phyloP scores from a whole-genome alignment of 1,284 basidiomycete species.

The Trichosporon faecale region DNA sequence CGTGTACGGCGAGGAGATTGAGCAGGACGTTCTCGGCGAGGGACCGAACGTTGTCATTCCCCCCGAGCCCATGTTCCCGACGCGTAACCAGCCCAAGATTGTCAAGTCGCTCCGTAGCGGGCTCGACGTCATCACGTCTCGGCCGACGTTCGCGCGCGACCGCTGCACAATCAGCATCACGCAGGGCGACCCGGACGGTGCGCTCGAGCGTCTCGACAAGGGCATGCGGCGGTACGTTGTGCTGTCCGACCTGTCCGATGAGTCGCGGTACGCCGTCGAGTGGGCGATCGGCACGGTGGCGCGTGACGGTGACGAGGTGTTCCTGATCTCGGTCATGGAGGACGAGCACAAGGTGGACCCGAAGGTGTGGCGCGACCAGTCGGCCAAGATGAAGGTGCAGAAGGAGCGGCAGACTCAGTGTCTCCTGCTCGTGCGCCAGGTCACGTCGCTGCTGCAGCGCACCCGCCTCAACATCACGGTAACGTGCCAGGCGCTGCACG shows the following conservation, averaged over 20 bases:
- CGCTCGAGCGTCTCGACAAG: constrained; percentile 58
- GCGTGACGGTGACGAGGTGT: constrained; percentile 85
- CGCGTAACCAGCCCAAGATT: constrained; percentile 26
- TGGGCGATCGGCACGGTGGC: constrained; percentile 97
- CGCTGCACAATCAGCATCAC: constrained; percentile 85
- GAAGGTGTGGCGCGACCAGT: constrained; percentile 64
- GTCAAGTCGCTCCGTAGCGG: constrained; percentile 40
- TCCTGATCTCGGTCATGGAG: constrained; percentile 87
- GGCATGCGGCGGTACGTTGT: constrained; percentile 75
- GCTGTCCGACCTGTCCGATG: constrained; percentile 89
- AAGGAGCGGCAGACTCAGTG: constrained; percentile 90
- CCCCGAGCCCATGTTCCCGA: constrained; percentile 42
- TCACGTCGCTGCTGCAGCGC: constrained; percentile 81
- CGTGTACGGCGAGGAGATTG: constrained; percentile 56
- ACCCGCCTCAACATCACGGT: constrained; percentile 82
- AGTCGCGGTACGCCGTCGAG: constrained; percentile 84
- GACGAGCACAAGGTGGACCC: constrained; percentile 91
- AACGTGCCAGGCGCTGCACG: constrained; percentile 90
- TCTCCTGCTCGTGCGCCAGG: constrained; percentile 82
- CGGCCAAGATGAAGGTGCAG: constrained; percentile 73
- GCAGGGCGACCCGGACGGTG: constrained; percentile 71
- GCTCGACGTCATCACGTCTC: constrained; percentile 60
- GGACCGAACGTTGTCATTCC: constrained; percentile 75
- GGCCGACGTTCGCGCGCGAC: constrained; percentile 84
- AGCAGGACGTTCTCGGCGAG: constrained; percentile 51